These are phyloP conservation scores for Sporothrix protearum DNA, from an alignment of 2,329 filamentous ascomycete genomes.

Conservation along the genomic window DNA sequence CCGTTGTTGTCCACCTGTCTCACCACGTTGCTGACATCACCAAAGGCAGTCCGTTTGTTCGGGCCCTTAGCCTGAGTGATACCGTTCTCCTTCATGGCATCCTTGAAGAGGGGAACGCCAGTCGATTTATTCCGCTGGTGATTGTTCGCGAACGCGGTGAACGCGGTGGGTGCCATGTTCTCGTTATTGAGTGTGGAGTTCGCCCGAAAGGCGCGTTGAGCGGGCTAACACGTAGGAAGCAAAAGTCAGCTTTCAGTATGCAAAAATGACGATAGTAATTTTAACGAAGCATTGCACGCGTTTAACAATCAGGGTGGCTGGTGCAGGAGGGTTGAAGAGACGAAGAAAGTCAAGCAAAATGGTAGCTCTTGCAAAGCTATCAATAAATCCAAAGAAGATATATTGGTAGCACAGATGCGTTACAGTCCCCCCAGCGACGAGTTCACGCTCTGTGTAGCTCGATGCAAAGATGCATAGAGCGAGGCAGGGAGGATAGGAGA, in stretches of 20 bases:
- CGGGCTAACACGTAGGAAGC: constrained; percentile 50
- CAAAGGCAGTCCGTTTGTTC: constrained; percentile 74
- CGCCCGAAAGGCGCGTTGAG: constrained; percentile 58
- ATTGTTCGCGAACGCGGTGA: constrained; percentile 56
- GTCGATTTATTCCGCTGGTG: constrained; percentile 83
- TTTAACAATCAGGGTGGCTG: too few relatives aligned
- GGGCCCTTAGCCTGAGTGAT: constrained; percentile 58
- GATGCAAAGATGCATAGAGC: neutral
- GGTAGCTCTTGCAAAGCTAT: neutral
- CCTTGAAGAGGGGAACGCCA: constrained; percentile 52
- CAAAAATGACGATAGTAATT: neutral
- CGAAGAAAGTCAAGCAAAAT: neutral
- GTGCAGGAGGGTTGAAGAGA: neutral
- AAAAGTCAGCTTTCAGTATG: constrained; percentile 14
- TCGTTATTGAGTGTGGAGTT: constrained; percentile 61
- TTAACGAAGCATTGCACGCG: too few relatives aligned
- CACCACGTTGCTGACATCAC: constrained; percentile 72
- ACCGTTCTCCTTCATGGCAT: constrained; percentile 42
- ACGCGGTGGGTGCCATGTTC: constrained; percentile 58
- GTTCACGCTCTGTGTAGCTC: neutral
- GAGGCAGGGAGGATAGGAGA: neutral
- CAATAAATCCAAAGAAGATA: neutral
- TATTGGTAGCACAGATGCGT: neutral
- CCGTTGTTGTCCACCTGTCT: constrained; percentile 36
- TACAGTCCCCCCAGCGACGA: neutral